A percentile compares a stretch with the other conserved stretches of the same genome.
Evolutionary conservation across 306 rosid species (phyloP).

Genomic region (Lupinus albus): DNA sequence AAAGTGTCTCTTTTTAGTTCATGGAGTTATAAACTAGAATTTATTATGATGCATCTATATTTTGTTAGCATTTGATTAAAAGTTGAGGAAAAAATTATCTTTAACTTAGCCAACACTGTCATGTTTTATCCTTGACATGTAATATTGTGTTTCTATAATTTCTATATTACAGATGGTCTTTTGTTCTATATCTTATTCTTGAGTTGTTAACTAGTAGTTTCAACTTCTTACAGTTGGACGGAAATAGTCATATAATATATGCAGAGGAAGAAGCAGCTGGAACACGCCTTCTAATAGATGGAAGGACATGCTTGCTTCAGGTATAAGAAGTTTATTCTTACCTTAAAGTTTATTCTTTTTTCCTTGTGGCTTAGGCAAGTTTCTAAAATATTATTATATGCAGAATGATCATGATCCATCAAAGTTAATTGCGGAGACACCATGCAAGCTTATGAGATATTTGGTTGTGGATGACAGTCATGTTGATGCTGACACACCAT

Average conservation of each 20-base stretch:
- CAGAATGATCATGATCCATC: conserved; percentile 98
- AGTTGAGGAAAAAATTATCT: neutral
- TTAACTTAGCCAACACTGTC: neutral
- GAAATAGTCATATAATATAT: conserved; percentile 95
- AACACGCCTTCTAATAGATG: conserved; percentile 97
- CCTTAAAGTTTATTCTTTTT: conserved; percentile 6
- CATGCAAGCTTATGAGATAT: conserved; percentile 90
- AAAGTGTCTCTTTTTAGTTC: conserved; percentile 9
- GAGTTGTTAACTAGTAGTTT: conserved; percentile 42
- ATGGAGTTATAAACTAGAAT: conserved; percentile 12
- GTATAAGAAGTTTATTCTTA: conserved; percentile 48
- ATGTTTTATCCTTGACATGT: conserved; percentile 12
- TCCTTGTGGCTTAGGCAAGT: conserved; percentile 36
- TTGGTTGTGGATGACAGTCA: conserved; percentile 76
- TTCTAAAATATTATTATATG: conserved; percentile 44
- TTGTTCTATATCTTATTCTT: conserved; percentile 27
- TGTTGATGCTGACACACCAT: conserved; percentile 86
- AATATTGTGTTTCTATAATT: neutral
- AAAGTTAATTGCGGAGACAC: conserved; percentile 92
- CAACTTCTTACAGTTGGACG: conserved; percentile 77
- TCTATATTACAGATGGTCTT: neutral
- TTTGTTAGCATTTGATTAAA: neutral
- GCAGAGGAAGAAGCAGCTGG: conserved; percentile 99
- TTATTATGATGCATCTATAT: conserved; percentile 15
- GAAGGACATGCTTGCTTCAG: conserved; percentile 99